Evolutionary conservation across 352 stramenopile species (phyloP), one percentile per base, ranked within the genome.

Genomic region (Plasmopara halstedii): DNA sequence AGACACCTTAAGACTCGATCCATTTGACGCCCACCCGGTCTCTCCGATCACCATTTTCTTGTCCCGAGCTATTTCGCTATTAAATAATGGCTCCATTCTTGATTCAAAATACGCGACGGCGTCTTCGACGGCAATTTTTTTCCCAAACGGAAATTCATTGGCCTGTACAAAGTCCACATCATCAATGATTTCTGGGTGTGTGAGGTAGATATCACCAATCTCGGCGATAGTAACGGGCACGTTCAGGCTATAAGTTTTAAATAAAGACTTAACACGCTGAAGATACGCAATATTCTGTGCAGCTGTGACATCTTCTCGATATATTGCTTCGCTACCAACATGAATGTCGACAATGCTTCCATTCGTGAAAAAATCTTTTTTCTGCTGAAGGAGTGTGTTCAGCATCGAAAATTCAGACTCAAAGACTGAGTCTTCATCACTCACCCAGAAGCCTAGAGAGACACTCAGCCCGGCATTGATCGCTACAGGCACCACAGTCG

Each of bases 61-160:
- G 43, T 60, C 59, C 14, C 56, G 34, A 4, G 32, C 38, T 4
- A 40, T 36, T 0, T 66, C 66, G 20, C 57, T 47, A 2, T 60
- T 34, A 15, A 70, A 62, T 41, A 88, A 46, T n/a, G 51, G 46
- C 22, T 42, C 20, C 51, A 82, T 71, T 13, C 72, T 67, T 19
- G 20, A 33, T 9, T 69, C 27, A 5, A 89, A 74, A 46, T 77
- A 67, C 6, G 17, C 21, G 3, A 63, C 64, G 1, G 72, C 74
- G 2, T 47, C 51, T 4, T 56, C 47, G 3, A 79, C 59, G 0
- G 33, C 32, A 27, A 71, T 67, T 18, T 54, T 55, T 44, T 89
- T 72, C 77, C 77, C 87, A 49, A 85, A 85, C 3, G 77, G 74
- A 39, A 89, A 89, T 2, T 40, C 53, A 38, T 89, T 89, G 0